A percentile compares a stretch with the other conserved stretches of the same genome.
Evolutionary conservation across 441 rosid species (phyloP).

Genomic region (Lepidium campestre): DNA sequence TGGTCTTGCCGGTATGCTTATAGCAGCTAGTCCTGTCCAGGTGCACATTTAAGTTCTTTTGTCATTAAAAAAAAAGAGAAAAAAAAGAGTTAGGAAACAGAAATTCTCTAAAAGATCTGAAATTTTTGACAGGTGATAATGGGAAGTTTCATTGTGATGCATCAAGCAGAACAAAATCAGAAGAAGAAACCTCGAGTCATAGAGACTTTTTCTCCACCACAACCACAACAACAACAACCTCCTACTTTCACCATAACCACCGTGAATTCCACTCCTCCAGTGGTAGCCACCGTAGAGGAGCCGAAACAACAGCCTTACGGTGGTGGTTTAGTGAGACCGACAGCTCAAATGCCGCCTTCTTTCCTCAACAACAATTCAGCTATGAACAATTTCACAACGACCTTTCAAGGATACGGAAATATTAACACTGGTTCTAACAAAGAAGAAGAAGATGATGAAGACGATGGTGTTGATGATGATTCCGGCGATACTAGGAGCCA

Average conservation of each 20-base stretch:
- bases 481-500: conserved; percentile 29
- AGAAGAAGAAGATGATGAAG: conserved; percentile 14
- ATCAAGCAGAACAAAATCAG: conserved; percentile 71
- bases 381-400: conserved; percentile 24
- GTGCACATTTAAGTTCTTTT: conserved; percentile 22
- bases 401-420: conserved; percentile 21
- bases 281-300: conserved; percentile 14
- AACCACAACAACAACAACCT: conserved; percentile 27
- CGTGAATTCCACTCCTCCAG: conserved; percentile 9
- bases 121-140: conserved; percentile 62
- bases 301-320: conserved; percentile 17
- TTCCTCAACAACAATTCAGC: conserved; percentile 28
- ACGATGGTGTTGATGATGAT: conserved; percentile 24
- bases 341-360: conserved; percentile 36
- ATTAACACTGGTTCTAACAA: conserved; percentile 13
- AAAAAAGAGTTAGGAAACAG: no score
- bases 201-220: conserved; percentile 31
- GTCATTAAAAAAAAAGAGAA: no score
- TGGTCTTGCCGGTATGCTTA: conserved; percentile 85
- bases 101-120: background rate
- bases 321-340: conserved; percentile 27
- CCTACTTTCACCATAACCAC: conserved; percentile 33
- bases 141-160: conserved; percentile 86
- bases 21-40: conserved; percentile 97
- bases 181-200: conserved; percentile 54